These are phyloP conservation scores for Rasamsonia emersonii DNA, from an alignment of 2,329 filamentous ascomycete genomes.

Conservation along the genomic window DNA sequence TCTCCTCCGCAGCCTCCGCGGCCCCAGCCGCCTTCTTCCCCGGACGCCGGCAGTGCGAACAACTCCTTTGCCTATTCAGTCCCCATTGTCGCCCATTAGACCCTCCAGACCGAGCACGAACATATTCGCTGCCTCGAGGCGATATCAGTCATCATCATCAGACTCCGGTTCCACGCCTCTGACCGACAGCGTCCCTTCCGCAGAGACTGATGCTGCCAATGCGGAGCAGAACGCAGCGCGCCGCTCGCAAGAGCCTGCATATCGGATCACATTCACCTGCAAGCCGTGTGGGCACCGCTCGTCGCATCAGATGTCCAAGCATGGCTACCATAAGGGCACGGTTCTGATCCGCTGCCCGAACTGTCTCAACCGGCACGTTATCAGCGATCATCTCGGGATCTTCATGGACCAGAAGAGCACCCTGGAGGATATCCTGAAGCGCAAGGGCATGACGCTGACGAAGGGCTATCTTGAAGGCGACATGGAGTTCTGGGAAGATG, in stretches of 20 bases:
- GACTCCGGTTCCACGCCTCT: constrained; percentile 19
- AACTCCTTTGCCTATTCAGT: constrained; percentile 14
- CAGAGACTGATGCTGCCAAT: constrained; percentile 23
- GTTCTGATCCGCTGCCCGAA: constrained; percentile 80
- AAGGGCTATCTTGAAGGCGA: constrained; percentile 75
- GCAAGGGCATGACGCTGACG: constrained; percentile 60
- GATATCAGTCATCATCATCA: constrained; percentile 24
- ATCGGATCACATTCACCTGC: constrained; percentile 89
- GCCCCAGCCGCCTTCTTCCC: constrained; percentile 10
- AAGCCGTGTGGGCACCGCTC: constrained; percentile 72
- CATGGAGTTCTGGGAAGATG: constrained; percentile 84
- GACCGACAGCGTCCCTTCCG: constrained; percentile 21
- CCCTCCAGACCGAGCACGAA: constrained; percentile 2
- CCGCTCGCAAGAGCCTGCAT: constrained; percentile 54
- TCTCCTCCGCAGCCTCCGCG: constrained; percentile 16
- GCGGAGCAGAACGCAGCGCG: constrained; percentile 27
- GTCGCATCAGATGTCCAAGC: constrained; percentile 80
- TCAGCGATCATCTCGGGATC: constrained; percentile 75
- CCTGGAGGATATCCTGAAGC: constrained; percentile 34
- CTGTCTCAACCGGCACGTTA: constrained; percentile 82
- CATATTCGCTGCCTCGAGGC: constrained; percentile 10
- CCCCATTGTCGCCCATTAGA: constrained; percentile 6
- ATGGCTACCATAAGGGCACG: constrained; percentile 87
- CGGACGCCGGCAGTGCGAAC: constrained; percentile 12
- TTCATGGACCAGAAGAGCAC: constrained; percentile 36